Conservation (phyloP, 2,329 filamentous ascomycete genomes). For the Monosporascus sp. region DNA sequence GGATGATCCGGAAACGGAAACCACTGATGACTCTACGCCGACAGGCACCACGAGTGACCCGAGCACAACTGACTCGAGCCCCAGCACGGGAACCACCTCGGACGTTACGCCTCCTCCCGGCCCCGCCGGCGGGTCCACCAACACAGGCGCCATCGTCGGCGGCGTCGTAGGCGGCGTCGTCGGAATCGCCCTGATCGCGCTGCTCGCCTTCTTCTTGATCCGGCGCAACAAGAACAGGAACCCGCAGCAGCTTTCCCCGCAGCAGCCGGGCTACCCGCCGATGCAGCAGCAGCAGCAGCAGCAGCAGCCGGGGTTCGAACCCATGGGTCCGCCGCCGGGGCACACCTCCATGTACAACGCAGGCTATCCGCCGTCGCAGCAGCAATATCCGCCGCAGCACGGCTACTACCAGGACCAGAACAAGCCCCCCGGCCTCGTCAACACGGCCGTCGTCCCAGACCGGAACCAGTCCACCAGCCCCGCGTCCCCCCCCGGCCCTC, state of each 20-base stretch:
- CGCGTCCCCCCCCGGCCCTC: slow-evolving; percentile 21
- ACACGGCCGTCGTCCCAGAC: slow-evolving; percentile 15
- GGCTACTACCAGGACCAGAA: slow-evolving; percentile 16
- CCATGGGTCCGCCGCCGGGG: slow-evolving; percentile 3
- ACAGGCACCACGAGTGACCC: neutral
- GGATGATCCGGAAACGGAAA: no score
- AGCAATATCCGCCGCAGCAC: slow-evolving; percentile 8
- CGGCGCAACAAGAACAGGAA: slow-evolving; percentile 30
- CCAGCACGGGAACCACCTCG: neutral
- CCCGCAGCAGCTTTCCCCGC: slow-evolving; percentile 3
- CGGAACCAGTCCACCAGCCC: slow-evolving; percentile 23
- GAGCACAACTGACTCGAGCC: neutral
- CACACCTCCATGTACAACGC: neutral
- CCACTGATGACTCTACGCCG: neutral
- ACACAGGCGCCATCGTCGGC: slow-evolving; percentile 40
- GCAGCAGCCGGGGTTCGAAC: slow-evolving; percentile 6
- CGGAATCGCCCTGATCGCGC: slow-evolving; percentile 34
- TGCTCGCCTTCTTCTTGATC: slow-evolving; percentile 35
- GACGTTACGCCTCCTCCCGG: slow-evolving; percentile 12
- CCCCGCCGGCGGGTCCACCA: slow-evolving; percentile 17
- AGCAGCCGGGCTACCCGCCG: slow-evolving; percentile 4
- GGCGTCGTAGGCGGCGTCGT: slow-evolving; percentile 42
- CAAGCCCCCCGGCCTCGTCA: slow-evolving; percentile 21
- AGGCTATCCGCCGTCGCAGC: slow-evolving; percentile 15
- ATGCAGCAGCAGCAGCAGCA: slow-evolving; percentile 10